These are phyloP conservation scores for Nakazawaea pomicola DNA, from an alignment of 805 yeast genomes.

Conservation along the genomic window DNA sequence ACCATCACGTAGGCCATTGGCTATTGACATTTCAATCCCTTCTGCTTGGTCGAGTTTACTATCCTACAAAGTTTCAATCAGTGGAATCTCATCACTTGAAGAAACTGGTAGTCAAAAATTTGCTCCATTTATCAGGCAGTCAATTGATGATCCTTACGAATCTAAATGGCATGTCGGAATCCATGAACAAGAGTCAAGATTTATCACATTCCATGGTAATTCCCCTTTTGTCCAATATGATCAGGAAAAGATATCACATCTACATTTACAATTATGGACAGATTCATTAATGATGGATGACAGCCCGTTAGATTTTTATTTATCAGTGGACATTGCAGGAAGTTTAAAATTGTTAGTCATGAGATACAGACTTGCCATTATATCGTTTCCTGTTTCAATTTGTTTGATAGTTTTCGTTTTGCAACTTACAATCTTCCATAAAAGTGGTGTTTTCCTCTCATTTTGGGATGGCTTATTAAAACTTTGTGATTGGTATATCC, in stretches of 20 bases:
- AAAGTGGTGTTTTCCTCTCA: conserved; percentile 33
- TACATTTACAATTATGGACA: conserved; percentile 45
- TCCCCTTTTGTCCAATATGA: conserved; percentile 65
- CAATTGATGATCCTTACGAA: conserved; percentile 59
- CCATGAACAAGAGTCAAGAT: conserved; percentile 31
- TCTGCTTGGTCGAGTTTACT: conserved; percentile 60
- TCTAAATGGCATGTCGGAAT: conserved; percentile 73
- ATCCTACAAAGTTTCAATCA: conserved; percentile 37
- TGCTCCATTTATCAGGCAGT: conserved; percentile 66
- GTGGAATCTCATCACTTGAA: conserved; percentile 11
- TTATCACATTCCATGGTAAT: conserved; percentile 50
- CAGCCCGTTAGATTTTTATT: conserved; percentile 31
- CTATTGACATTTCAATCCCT: conserved; percentile 43
- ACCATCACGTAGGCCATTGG: conserved; percentile 38
- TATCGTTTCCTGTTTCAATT: conserved; percentile 63
- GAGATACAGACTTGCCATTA: conserved; percentile 71
- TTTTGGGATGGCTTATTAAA: conserved; percentile 41
- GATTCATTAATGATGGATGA: conserved; percentile 29
- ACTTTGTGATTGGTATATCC: conserved; percentile 27
- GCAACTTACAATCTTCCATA: conserved; percentile 47
- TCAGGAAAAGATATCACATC: conserved; percentile 16
- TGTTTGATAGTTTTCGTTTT: conserved; percentile 44
- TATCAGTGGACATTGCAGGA: conserved; percentile 47
- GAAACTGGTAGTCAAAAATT: conserved; percentile 35
- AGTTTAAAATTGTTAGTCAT: conserved; percentile 68